These are phyloP conservation scores for Sporothrix dimorphospora DNA, from an alignment of 2,329 filamentous ascomycete species.

Conservation along the genomic window DNA sequence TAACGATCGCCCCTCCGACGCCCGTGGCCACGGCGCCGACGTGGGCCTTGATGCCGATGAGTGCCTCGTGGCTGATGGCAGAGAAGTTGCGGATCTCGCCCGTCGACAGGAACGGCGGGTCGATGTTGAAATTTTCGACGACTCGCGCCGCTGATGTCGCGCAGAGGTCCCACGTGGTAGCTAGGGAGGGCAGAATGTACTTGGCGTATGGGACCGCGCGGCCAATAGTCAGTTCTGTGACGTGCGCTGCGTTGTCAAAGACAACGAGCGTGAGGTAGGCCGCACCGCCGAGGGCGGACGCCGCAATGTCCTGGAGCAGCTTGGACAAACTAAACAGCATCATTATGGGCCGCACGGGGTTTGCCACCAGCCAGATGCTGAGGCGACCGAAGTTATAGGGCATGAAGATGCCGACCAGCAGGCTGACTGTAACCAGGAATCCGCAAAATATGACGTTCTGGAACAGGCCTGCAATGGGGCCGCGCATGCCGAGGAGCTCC, in stretches of 20 bases:
- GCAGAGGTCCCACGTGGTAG: constrained; percentile 48
- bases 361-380: constrained; percentile 76
- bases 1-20: constrained; percentile 46
- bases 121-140: constrained; percentile 53
- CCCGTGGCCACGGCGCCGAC: constrained; percentile 48
- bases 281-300: constrained; percentile 64
- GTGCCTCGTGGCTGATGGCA: constrained; percentile 71
- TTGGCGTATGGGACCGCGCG: constrained; percentile 32
- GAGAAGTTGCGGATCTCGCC: constrained; percentile 77
- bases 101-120: constrained; percentile 54
- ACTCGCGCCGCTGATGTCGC: constrained; percentile 52
- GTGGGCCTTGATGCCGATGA: constrained; percentile 62
- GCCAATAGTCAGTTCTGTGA: constrained; percentile 44
- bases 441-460: constrained; percentile 96
- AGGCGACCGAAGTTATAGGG: constrained; percentile 92
- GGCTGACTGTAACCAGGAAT: constrained; percentile 83
- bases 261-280: constrained; percentile 45
- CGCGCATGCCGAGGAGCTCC: constrained; percentile 95
- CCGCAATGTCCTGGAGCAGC: constrained; percentile 72
- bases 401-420: constrained; percentile 83
- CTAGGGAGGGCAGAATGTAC: constrained; percentile 29
- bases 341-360: constrained; percentile 75
- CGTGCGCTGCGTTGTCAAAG: constrained; percentile 46
- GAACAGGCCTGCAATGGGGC: constrained; percentile 83
- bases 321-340: constrained; percentile 75